Evolutionary conservation across 2,329 filamentous ascomycete genomes (phyloP).

Genomic region (Colletotrichum sublineola): DNA sequence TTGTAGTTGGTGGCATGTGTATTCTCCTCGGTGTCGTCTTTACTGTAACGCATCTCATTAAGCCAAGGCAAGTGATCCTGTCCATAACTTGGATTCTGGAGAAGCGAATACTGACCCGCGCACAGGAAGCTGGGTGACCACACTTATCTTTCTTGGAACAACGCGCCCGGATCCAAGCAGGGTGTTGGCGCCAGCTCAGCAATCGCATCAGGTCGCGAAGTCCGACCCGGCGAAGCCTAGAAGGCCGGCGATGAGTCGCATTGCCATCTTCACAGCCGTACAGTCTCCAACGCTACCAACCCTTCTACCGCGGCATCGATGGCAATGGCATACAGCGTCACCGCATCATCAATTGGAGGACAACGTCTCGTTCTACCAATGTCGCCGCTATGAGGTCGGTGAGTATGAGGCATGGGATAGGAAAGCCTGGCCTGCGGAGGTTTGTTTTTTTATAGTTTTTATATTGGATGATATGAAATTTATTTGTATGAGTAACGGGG

Average conservation of each 20-base stretch:
- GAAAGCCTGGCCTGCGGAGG: constrained; percentile 5
- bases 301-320: constrained; percentile 14
- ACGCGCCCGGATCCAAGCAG: constrained; percentile 61
- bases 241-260: constrained; percentile 48
- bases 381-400: constrained; percentile 9
- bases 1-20: constrained; percentile 94
- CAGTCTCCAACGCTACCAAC: constrained; percentile 23
- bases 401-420: background rate
- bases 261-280: constrained; percentile 30
- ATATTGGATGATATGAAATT: constrained; percentile 37
- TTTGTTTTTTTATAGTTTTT: background rate
- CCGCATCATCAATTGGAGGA: constrained; percentile 25
- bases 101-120: constrained; percentile 14
- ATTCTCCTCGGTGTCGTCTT: constrained; percentile 90
- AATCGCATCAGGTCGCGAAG: constrained; percentile 69
- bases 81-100: constrained; percentile 10
- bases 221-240: constrained; percentile 61
- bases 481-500: constrained; percentile 39
- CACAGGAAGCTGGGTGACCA: constrained; percentile 95
- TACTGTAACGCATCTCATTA: constrained; percentile 90
- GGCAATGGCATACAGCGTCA: constrained; percentile 27
- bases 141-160: constrained; percentile 97
- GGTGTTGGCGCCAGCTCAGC: constrained; percentile 57
- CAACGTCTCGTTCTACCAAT: constrained; percentile 23
- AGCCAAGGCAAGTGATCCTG: constrained; percentile 74